Evolutionary conservation across 2,329 filamentous ascomycete genomes (phyloP), one percentile per base, ranked within the genome.

Genomic region (Penicillium verrucosum): DNA sequence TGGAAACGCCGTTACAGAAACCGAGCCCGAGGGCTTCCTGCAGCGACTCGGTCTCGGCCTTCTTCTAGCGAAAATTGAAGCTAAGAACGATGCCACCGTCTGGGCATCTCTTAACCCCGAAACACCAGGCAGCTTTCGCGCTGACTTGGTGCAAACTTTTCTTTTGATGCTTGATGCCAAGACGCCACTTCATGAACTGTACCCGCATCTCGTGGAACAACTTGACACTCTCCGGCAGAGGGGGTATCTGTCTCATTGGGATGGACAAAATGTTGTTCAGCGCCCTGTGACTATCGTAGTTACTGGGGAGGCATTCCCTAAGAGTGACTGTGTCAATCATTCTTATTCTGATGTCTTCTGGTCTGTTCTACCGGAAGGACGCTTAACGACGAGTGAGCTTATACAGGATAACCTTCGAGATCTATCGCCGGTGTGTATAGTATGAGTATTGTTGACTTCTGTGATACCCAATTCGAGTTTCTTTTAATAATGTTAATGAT

Each of bases 231-330:
- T 72, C 7, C 62, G 59, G 12, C 51, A 65, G 27, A 52, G 40
- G 2, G 64, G 65, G 2, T 65, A 67, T 41, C 57, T 72, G 3
- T 65, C 66, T 1, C 64, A 68, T 49, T 61, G 62, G 48, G 51
- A 67, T 48, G 62, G 61, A 2, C 57, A 48, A 2, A 51, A 50
- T 14, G 25, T 70, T 21, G 48, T 68, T 5, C 53, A 59, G 8
- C 58, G 67, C 7, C 58, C 61, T 3, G 54, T 71, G 5, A 70
- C 66, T 1, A 49, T 72, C 3, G 61, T 72, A 1, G 52, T 69
- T 16, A 61, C 60, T 0, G 61, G 66, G 1, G 43, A 56, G 16
- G 42, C 34, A 14, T 9, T 47, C 3, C n/a, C 54, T n/a, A 21
- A 49, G 12, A 51, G 54, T 10, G 51, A 56, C 9, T 57, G 54